These are phyloP conservation scores for Ophidiomyces ophidiicola DNA, from an alignment of 2,329 filamentous ascomycete genomes.

Conservation along the genomic window DNA sequence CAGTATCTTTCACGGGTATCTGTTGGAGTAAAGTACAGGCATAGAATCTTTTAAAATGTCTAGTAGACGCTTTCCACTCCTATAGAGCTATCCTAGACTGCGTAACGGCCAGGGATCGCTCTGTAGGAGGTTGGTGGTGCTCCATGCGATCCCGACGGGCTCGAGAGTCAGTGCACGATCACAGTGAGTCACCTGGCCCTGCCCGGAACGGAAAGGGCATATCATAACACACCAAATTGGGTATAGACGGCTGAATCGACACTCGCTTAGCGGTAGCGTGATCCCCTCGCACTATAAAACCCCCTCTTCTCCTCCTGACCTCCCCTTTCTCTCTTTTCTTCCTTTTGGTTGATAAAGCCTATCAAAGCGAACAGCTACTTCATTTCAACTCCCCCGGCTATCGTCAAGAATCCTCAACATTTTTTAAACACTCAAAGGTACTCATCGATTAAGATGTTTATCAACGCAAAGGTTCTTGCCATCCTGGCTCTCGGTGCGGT, in stretches of 20 bases:
- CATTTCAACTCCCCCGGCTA: too few relatives aligned
- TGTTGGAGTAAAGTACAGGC: not conserved
- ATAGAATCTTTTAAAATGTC: not conserved
- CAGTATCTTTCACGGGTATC: not conserved
- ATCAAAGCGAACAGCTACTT: not conserved
- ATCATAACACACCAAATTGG: constrained; percentile 6
- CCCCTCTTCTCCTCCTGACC: constrained; percentile 5
- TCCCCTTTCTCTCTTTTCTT: constrained; percentile 8
- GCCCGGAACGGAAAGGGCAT: not conserved
- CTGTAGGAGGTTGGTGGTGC: not conserved
- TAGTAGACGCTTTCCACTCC: not conserved
- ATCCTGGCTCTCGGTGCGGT: constrained; percentile 17
- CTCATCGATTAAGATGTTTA: constrained; percentile 8
- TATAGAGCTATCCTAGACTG: not conserved
- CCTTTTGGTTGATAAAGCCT: constrained; percentile 1
- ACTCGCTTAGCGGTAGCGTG: constrained; percentile 11
- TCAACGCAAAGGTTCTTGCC: constrained; percentile 17
- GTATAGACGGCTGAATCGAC: constrained; percentile 3
- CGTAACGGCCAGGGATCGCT: not conserved
- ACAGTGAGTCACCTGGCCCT: constrained; percentile 8
- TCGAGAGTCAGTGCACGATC: not conserved
- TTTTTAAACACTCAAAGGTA: not conserved
- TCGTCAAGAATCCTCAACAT: too few relatives aligned
- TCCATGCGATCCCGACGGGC: not conserved
- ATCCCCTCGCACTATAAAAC: constrained; percentile 11